A percentile compares a stretch with the other conserved stretches of the same genome.
Conservation (phyloP, 2,329 filamentous ascomycete species). For the Sclerotinia subarctica region DNA sequence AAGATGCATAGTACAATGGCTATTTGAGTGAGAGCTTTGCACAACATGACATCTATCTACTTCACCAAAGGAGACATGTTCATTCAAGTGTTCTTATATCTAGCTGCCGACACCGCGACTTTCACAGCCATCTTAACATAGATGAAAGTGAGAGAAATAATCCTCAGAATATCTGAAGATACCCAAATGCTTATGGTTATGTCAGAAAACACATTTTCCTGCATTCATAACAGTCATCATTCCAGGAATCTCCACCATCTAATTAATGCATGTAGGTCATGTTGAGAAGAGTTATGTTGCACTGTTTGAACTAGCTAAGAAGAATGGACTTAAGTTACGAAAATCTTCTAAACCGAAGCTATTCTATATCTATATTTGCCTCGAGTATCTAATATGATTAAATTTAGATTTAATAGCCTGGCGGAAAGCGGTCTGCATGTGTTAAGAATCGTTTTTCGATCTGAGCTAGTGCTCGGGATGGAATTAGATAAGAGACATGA, state of each 20-base stretch:
- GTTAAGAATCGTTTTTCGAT: not conserved
- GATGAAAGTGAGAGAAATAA: no score
- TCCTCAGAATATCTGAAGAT: no score
- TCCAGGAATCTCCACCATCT: no score
- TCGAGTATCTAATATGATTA: not conserved
- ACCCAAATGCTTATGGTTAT: no score
- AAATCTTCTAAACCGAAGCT: not conserved
- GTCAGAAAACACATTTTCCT: not conserved
- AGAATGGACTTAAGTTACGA: not conserved
- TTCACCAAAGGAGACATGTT: no score
- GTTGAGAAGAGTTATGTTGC: not conserved
- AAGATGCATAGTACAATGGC: no score
- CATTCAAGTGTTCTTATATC: no score
- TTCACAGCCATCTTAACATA: no score
- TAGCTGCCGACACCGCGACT: no score
- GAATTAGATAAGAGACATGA: not conserved
- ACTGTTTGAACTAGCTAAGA: not conserved
- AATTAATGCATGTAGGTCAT: not conserved
- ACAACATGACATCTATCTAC: no score
- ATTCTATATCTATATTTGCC: not conserved
- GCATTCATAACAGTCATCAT: no score
- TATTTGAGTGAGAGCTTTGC: no score
- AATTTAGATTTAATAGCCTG: not conserved
- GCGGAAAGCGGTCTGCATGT: not conserved
- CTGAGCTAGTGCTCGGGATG: not conserved